These are phyloP conservation scores for Septoria petroselini DNA, from an alignment of 2,329 filamentous ascomycete genomes.

Conservation along the genomic window DNA sequence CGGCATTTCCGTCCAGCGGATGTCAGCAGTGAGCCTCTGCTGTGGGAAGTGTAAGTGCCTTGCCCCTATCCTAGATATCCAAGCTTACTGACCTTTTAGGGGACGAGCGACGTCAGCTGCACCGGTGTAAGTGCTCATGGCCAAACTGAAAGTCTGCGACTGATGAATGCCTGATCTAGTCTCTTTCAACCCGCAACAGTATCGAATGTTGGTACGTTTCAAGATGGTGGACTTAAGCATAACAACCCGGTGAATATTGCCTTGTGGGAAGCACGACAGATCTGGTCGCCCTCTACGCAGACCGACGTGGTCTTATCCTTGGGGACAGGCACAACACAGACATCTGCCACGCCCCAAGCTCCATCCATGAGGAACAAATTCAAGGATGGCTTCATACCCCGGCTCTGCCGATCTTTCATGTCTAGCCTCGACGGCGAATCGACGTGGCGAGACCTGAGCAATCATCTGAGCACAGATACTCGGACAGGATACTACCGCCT, in stretches of 20 bases:
- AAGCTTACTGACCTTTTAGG: background rate
- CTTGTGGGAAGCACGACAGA: background rate
- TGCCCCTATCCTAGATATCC: background rate
- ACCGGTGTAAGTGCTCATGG: background rate
- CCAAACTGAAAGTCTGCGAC: background rate
- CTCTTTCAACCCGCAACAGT: background rate
- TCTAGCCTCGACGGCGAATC: background rate
- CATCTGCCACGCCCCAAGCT: background rate
- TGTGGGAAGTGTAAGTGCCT: background rate
- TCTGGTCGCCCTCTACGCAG: background rate
- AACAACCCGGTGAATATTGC: background rate
- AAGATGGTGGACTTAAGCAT: background rate
- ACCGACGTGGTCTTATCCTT: background rate
- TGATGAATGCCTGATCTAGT: too few relatives aligned
- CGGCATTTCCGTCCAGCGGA: background rate
- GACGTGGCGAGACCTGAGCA: background rate
- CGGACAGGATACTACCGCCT: background rate
- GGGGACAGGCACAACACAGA: background rate
- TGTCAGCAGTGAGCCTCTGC: background rate
- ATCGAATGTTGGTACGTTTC: background rate
- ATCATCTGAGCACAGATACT: background rate
- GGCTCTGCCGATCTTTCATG: background rate
- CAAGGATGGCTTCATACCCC: background rate
- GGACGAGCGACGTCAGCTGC: background rate
- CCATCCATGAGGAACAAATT: background rate